phyloP scores from a whole-genome alignment of 2,329 filamentous ascomycete species.

The Ceratocystis cubensis region DNA sequence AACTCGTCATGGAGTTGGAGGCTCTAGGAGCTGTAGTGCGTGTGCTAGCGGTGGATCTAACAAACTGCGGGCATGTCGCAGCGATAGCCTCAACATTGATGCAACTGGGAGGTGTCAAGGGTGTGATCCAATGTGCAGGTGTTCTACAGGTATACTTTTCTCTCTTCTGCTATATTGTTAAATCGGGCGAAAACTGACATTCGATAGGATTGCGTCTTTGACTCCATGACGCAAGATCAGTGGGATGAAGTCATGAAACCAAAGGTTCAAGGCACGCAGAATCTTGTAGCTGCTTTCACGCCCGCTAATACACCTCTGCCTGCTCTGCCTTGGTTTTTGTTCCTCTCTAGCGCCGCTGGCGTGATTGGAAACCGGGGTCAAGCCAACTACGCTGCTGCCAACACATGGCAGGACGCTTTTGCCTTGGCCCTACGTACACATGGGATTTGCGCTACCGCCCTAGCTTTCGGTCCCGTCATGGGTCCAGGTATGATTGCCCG shows the following conservation, averaged over 20 bases:
- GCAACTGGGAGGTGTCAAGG: constrained; percentile 25
- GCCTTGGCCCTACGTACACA: constrained; percentile 29
- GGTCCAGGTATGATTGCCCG: constrained; percentile 43
- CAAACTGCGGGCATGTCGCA: constrained; percentile 27
- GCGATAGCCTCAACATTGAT: constrained; percentile 23
- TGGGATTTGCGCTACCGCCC: constrained; percentile 34
- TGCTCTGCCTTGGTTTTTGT: constrained; percentile 20
- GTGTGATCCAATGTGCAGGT: constrained; percentile 31
- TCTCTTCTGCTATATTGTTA: neutral
- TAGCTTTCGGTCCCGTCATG: constrained; percentile 44
- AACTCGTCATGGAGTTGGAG: constrained; percentile 29
- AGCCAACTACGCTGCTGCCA: constrained; percentile 46
- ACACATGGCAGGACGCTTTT: constrained; percentile 39
- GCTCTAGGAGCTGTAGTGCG: constrained; percentile 27
- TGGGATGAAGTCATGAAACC: constrained; percentile 28
- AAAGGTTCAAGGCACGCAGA: constrained; percentile 33
- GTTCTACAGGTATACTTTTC: constrained; percentile 25
- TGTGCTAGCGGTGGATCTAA: constrained; percentile 34
- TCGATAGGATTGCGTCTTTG: constrained; percentile 26
- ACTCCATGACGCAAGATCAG: constrained; percentile 29
- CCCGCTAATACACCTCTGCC: constrained; percentile 29
- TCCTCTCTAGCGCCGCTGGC: constrained; percentile 29
- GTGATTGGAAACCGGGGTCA: constrained; percentile 45
- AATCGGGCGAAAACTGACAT: constrained; percentile 7
- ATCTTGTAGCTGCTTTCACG: constrained; percentile 28